These are phyloP conservation scores for Colletotrichum graminicola DNA, from an alignment of 2,329 filamentous ascomycete genomes.

Conservation along the genomic window DNA sequence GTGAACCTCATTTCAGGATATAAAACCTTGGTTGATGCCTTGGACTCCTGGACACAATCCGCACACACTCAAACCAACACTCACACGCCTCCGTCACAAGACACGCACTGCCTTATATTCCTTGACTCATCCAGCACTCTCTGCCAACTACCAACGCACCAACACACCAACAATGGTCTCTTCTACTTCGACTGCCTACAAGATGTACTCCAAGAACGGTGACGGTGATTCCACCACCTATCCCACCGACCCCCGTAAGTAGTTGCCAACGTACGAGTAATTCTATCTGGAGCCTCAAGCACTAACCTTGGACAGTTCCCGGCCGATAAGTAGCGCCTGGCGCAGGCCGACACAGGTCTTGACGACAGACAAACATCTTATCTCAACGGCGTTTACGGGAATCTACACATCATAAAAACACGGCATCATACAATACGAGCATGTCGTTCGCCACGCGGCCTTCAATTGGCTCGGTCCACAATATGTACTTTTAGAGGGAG, in stretches of 20 bases:
- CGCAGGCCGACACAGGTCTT: neutral
- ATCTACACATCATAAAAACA: constrained; percentile 8
- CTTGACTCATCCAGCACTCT: neutral
- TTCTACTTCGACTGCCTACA: neutral
- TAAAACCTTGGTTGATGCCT: constrained; percentile 12
- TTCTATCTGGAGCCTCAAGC: neutral
- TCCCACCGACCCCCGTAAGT: constrained; percentile 30
- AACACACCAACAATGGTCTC: constrained; percentile 4
- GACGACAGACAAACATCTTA: neutral
- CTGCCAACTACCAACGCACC: neutral
- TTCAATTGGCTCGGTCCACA: constrained; percentile 23
- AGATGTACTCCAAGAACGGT: neutral
- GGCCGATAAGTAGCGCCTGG: constrained; percentile 16
- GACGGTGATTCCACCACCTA: neutral
- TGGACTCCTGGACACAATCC: constrained; percentile 1
- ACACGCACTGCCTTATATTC: neutral
- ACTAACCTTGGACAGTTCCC: constrained; percentile 8
- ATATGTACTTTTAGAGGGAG: neutral
- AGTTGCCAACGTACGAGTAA: neutral
- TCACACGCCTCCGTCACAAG: neutral
- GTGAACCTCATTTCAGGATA: constrained; percentile 1
- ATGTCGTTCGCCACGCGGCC: constrained; percentile 33
- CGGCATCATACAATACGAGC: neutral
- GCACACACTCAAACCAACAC: neutral
- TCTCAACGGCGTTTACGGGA: constrained; percentile 25